Percentiles rank a stretch among this genome's conserved stretches.
phyloP scores from a whole-genome alignment of 176 grass and related monocot genomes.

The Pharus latifolius region DNA sequence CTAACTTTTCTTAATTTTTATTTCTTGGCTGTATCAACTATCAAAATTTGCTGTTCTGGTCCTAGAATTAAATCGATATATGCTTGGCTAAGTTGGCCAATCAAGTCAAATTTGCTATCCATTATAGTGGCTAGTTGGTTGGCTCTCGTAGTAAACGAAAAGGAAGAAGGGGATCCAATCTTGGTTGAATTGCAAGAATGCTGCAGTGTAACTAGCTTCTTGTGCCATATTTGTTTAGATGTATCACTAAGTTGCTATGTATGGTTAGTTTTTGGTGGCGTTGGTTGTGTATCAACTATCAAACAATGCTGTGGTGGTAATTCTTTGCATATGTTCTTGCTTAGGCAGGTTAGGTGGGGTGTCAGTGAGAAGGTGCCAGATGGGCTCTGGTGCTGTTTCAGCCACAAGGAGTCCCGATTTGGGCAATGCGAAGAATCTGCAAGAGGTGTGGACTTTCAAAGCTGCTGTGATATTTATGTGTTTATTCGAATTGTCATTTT shows the following conservation, averaged over 20 bases:
- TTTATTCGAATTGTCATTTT: background rate
- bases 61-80: background rate
- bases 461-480: background rate
- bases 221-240: background rate
- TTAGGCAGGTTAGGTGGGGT: conserved; percentile 30
- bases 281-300: background rate
- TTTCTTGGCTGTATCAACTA: background rate
- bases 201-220: background rate
- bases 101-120: background rate
- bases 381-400: background rate
- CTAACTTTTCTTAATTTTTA: background rate
- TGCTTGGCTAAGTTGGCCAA: background rate
- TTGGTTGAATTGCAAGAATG: background rate
- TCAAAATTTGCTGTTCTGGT: background rate
- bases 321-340: conserved; percentile 12
- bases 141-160: background rate
- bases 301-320: background rate
- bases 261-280: background rate
- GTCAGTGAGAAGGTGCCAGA: background rate
- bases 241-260: background rate
- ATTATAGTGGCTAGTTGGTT: background rate
- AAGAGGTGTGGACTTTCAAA: conserved; percentile 22
- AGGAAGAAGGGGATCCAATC: background rate
- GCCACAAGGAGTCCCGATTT: conserved; percentile 32
- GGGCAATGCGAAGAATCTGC: conserved; percentile 28